Evolutionary conservation across 495 filamentous ascomycete species (phyloP).

Genomic region (Aspergillus nidulans): DNA sequence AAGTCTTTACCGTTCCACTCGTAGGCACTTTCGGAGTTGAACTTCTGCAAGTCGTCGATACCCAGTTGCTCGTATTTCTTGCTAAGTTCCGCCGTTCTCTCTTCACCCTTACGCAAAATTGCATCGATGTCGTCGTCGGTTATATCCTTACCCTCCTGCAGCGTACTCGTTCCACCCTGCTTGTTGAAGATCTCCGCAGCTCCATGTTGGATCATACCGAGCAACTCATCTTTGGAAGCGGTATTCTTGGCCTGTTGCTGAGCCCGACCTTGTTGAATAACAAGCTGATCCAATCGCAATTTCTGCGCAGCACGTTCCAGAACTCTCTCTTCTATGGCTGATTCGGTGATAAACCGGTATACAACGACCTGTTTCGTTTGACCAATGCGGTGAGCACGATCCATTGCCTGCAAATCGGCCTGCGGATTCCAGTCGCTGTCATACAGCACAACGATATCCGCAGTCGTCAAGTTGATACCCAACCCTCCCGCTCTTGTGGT

Average conservation of each 20-base stretch:
- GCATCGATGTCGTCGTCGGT: conserved; percentile 85
- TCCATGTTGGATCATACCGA: conserved; percentile 98
- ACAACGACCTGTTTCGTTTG: conserved; percentile 98
- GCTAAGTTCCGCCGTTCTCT: conserved; percentile 82
- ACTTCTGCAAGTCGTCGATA: conserved; percentile 96
- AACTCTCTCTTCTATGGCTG: conserved; percentile 98
- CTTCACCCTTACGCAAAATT: conserved; percentile 82
- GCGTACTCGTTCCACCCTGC: conserved; percentile 53
- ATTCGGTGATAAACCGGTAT: conserved; percentile 94
- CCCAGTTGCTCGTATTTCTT: conserved; percentile 96
- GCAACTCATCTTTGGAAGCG: conserved; percentile 90
- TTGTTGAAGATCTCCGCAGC: conserved; percentile 86
- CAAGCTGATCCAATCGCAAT: conserved; percentile 93
- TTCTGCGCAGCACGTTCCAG: conserved; percentile 97
- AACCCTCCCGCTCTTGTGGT: conserved; percentile 94
- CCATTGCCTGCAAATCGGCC: conserved; percentile 98
- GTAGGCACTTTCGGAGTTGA: conserved; percentile 93
- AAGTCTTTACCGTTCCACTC: conserved; percentile 99
- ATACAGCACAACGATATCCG: conserved; percentile 96
- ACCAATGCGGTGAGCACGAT: conserved; percentile 95
- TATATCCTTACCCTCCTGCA: conserved; percentile 57
- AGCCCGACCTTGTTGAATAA: conserved; percentile 97
- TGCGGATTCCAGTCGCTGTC: conserved; percentile 99
- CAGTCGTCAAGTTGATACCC: conserved; percentile 95
- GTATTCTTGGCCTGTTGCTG: conserved; percentile 84